Evolutionary conservation across 371 early-diverging fungal species (phyloP).

Genomic region (Sporodiniella umbellata): DNA sequence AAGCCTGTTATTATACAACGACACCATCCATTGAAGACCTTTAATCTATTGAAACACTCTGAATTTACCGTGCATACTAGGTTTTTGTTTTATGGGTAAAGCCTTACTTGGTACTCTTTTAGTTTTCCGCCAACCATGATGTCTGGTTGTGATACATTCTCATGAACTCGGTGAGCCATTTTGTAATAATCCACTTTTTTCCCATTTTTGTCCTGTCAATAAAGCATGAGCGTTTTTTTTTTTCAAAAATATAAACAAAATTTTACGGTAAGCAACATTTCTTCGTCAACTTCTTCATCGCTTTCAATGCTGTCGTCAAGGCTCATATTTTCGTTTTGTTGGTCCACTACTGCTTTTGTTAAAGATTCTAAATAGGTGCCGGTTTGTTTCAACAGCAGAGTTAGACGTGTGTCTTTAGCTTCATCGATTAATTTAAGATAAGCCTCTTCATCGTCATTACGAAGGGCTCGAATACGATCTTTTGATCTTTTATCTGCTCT

Average conservation of each 20-base stretch:
- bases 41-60: constrained; percentile 51
- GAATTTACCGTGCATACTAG: not conserved
- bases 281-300: constrained; percentile 59
- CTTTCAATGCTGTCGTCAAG: constrained; percentile 32
- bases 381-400: constrained; percentile 85
- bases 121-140: constrained; percentile 89
- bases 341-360: constrained; percentile 72
- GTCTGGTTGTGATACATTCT: constrained; percentile 77
- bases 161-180: constrained; percentile 84
- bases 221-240: constrained; percentile 28
- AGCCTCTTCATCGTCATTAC: constrained; percentile 92
- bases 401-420: constrained; percentile 92
- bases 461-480: constrained; percentile 93
- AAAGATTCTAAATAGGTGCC: constrained; percentile 80
- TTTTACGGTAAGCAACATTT: constrained; percentile 26
- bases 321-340: constrained; percentile 65
- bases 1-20: constrained; percentile 92
- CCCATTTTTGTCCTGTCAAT: constrained; percentile 28
- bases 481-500: constrained; percentile 76
- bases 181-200: constrained; percentile 80
- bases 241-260: not conserved
- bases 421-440: constrained; percentile 91
- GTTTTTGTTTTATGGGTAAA: too few species aligned
- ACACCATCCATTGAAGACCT: constrained; percentile 98
- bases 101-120: constrained; percentile 91